These are phyloP conservation scores for Hansenula sp. DNA, from an alignment of 1,139 yeast genomes.

Conservation along the genomic window DNA sequence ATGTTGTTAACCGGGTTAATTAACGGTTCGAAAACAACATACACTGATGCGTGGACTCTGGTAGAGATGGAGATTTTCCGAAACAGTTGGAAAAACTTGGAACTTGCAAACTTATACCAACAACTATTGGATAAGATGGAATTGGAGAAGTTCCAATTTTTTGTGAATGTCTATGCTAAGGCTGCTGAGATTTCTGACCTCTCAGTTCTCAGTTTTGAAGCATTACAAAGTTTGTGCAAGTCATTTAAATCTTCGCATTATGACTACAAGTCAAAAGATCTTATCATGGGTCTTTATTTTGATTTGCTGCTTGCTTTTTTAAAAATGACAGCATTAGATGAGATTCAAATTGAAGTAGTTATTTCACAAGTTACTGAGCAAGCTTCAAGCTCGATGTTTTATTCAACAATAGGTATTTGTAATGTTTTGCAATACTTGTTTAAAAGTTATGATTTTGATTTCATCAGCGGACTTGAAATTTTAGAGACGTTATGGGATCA, in stretches of 20 bases:
- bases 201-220: constrained; percentile 9
- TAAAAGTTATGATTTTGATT: constrained; percentile 15
- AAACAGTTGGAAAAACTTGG: constrained; percentile 22
- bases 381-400: constrained; percentile 3
- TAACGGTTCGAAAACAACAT: constrained; percentile 18
- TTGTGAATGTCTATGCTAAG: constrained; percentile 21
- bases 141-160: constrained; percentile 26
- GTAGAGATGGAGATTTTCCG: constrained; percentile 15
- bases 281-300: constrained; percentile 10
- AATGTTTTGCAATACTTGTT: constrained; percentile 23
- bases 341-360: constrained; percentile 2
- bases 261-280: constrained; percentile 18
- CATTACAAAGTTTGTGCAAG: constrained; percentile 3
- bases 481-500: constrained; percentile 52
- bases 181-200: constrained; percentile 14
- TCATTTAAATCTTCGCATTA: not conserved
- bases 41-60: constrained; percentile 18
- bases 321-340: constrained; percentile 11
- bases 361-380: constrained; percentile 5
- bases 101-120: constrained; percentile 8
- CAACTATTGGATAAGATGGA: constrained; percentile 18
- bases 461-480: constrained; percentile 24
- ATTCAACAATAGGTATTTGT: constrained; percentile 13
- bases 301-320: constrained; percentile 8
- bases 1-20: constrained; percentile 25